A percentile compares a stretch with the other conserved stretches of the same genome.
Evolutionary conservation across 352 stramenopile genomes (phyloP).

Genomic region (Plasmopara halstedii): DNA sequence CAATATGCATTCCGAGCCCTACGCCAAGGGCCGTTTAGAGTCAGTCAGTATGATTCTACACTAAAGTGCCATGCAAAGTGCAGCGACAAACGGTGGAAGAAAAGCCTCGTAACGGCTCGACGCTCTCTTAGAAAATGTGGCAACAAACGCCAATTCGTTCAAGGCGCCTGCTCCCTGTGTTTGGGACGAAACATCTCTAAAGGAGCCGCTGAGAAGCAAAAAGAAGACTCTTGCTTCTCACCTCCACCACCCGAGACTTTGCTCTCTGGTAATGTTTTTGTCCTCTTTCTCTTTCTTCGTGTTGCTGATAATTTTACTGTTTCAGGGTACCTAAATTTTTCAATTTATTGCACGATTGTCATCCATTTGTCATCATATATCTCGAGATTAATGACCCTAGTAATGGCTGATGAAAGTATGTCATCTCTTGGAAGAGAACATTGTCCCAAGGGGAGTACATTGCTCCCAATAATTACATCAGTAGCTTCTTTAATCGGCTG

Average conservation of each 20-base stretch:
- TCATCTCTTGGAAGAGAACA: constrained; percentile 11
- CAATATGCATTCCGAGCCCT: neutral
- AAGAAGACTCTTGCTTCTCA: constrained; percentile 3
- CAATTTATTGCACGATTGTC: constrained; percentile 4
- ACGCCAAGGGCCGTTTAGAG: constrained; percentile 5
- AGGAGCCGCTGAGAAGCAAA: constrained; percentile 21
- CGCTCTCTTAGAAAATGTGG: constrained; percentile 16
- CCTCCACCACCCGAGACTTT: constrained; percentile 12
- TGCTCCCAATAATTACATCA: constrained; percentile 60
- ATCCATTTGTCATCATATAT: neutral
- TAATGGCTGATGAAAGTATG: constrained; percentile 10
- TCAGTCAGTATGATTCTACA: constrained; percentile 9
- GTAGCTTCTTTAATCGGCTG: constrained; percentile 61
- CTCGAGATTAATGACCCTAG: neutral
- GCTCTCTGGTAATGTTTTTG: constrained; percentile 14
- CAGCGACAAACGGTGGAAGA: constrained; percentile 23
- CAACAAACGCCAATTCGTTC: constrained; percentile 16
- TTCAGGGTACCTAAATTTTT: constrained; percentile 18
- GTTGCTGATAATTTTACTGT: neutral
- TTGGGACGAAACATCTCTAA: constrained; percentile 16
- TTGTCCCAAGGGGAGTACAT: constrained; percentile 35
- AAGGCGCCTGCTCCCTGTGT: neutral
- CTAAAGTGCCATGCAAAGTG: constrained; percentile 1
- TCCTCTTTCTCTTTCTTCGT: neutral
- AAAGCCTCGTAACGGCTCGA: constrained; percentile 25